Conservation (phyloP, 148 eudicot species). For the Persicaria tinctoria region DNA sequence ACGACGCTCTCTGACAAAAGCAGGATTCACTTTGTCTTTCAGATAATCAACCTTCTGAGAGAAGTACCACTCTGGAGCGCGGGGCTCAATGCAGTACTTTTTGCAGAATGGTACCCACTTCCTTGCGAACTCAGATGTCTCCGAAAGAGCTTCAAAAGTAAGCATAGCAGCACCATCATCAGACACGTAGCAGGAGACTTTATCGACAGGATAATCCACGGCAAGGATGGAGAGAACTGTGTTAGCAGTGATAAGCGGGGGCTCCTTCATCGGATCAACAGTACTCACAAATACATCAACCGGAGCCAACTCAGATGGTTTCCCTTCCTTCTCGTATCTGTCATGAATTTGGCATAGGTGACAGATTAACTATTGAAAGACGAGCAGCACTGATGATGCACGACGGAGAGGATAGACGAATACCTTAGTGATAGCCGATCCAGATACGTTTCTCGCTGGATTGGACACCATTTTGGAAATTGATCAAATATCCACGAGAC, state of each 20-base stretch:
- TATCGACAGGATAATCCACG: slow-evolving; percentile 90
- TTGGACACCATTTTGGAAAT: slow-evolving; percentile 90
- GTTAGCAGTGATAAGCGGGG: slow-evolving; percentile 93
- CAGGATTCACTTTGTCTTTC: slow-evolving; percentile 79
- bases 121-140: slow-evolving; percentile 96
- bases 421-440: slow-evolving; percentile 91
- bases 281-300: slow-evolving; percentile 88
- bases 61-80: slow-evolving; percentile 98
- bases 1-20: slow-evolving; percentile 93
- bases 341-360: neutral
- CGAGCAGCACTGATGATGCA: neutral
- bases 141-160: slow-evolving; percentile 94
- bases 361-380: neutral
- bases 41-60: slow-evolving; percentile 82
- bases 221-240: slow-evolving; percentile 93
- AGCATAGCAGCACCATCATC: slow-evolving; percentile 99
- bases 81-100: slow-evolving; percentile 77
- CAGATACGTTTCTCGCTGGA: slow-evolving; percentile 87
- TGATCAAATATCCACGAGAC: slow-evolving; percentile 93
- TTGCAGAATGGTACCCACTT: slow-evolving; percentile 99
- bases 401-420: neutral
- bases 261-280: slow-evolving; percentile 91
- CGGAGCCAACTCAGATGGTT: slow-evolving; percentile 78
- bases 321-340: slow-evolving; percentile 98
- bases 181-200: slow-evolving; percentile 81